Evolutionary conservation across 2,329 filamentous ascomycete genomes (phyloP), one percentile per base, ranked within the genome.

Genomic region (Fusarium musae): DNA sequence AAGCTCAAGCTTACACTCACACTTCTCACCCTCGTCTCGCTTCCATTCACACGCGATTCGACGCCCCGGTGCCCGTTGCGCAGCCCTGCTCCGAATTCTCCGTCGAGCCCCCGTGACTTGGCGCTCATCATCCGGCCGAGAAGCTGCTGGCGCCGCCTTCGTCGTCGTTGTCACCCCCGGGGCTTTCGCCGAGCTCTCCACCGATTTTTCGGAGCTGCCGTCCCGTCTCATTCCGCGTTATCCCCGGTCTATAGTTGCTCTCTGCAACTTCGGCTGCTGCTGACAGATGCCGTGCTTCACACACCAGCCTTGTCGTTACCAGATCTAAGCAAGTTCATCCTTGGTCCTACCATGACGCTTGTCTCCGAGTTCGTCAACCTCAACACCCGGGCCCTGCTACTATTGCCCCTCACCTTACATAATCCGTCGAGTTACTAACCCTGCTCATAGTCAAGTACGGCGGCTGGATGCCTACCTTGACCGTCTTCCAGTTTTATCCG

Each of bases 391-490:
- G 23, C 37, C 26, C 30, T 37, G 32, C 37, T 30, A 50, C n/a
- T 42, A 32, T 28, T 42, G 40, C n/a, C 57, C 52, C 34, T 49
- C 65, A 52, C 47, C 37, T 62, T 42, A 43, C 50, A 47, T 59
- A 60, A 57, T 40, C 37, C 36, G 62, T 19, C 37, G 49, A 66
- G 46, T 60, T 63, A 59, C 72, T 79, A 54, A 78, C 69, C 42
- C 49, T 66, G 28, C 39, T 61, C 66, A 69, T 75, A 90, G 87
- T 79, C 89, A 91, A 81, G 87, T 92, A 70, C 88, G 89, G 78
- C 87, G 87, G 69, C 83, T 92, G 65, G 90, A 92, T 81, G 86
- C 88, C 75, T 90, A 92, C 79, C 87, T 93, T 66, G 90, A 93
- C 79, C 88, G 89, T 67, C 87, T 92, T 21, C 82, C 83, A 37